Evolutionary conservation across 352 stramenopile species (phyloP).

Genomic region (Pythium phragmiticola): DNA sequence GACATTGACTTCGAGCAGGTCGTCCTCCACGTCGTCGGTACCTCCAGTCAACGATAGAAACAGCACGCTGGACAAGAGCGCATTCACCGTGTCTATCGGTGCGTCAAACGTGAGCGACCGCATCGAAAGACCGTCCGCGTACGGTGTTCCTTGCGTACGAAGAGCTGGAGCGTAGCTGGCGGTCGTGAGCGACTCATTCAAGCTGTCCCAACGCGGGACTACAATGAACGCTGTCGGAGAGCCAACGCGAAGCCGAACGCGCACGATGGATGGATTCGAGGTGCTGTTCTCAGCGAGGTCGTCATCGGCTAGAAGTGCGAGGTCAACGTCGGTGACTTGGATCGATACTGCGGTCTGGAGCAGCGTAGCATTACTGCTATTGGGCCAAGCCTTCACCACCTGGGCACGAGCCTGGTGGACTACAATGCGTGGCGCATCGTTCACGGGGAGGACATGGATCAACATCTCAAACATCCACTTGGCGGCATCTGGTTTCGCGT

Average conservation of each 20-base stretch:
- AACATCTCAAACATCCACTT: not conserved
- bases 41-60: not conserved
- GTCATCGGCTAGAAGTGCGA: not conserved
- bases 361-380: not conserved
- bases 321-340: constrained; percentile 7
- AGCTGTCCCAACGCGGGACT: not conserved
- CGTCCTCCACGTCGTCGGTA: not conserved
- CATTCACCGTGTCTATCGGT: constrained; percentile 2
- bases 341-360: constrained; percentile 10
- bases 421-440: constrained; percentile 14
- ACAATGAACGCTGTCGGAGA: not conserved
- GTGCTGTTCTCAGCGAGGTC: not conserved
- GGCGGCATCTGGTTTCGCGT: not conserved
- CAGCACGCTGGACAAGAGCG: constrained; percentile 6
- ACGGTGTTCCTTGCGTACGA: not conserved
- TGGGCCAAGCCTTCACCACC: not conserved
- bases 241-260: not conserved
- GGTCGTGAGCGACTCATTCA: not conserved
- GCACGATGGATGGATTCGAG: not conserved
- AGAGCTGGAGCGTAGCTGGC: not conserved
- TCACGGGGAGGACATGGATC: constrained; percentile 21
- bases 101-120: constrained; percentile 3
- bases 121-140: not conserved
- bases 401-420: not conserved
- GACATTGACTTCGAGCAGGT: constrained; percentile 10